Evolutionary conservation across 2,329 filamentous ascomycete genomes (phyloP), one percentile per base, ranked within the genome.

Genomic region (Paraphaeosphaeria sporulosa): DNA sequence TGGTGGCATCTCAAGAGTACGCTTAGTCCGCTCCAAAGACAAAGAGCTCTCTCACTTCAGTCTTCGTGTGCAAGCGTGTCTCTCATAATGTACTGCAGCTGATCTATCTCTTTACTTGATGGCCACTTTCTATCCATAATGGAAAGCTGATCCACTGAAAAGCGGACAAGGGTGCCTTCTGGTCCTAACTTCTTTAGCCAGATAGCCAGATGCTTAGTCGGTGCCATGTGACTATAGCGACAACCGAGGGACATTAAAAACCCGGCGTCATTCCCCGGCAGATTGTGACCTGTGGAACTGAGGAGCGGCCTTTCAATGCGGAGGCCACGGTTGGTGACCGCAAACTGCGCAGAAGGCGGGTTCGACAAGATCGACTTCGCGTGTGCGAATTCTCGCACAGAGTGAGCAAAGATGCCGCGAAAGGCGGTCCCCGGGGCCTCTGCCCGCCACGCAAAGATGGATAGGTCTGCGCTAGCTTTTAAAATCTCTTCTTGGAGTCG

Each of bases 401-500:
- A 58, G 9, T 38, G 46, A 7, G 55, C 55, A 21, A 58, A 42
- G 9, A 46, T 23, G 23, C 55, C 47, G 19, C 50, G 56, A 1
- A 43, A 12, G 15, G 36, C 36, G 13, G 5, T 25, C 10, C 30
- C 25, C 19, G 19, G 12, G 23, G 9, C 47, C 23, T 47, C n/a
- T 30, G 21, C 50, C 17, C 25, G 21, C 55, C 51, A 62, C 7
- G 56, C 56, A 27, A 59, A 59, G 10, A 62, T 30, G 1, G 32
- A 52, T 6, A 56, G 44, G 42, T 62, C 55, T n/a, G 42, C 46
- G 30, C 40, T 21, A 2, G 55, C 44, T 15, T 52, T 52, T 5
- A 64, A 34, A 15, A 66, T 61, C 17, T n/a, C n/a, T n/a, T 64
- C 53, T 34, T 66, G 62, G 1, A 66, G 46, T 9, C 59, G 36